These are phyloP conservation scores for Alternaria sp. DNA, from an alignment of 2,329 filamentous ascomycete species.

Conservation along the genomic window DNA sequence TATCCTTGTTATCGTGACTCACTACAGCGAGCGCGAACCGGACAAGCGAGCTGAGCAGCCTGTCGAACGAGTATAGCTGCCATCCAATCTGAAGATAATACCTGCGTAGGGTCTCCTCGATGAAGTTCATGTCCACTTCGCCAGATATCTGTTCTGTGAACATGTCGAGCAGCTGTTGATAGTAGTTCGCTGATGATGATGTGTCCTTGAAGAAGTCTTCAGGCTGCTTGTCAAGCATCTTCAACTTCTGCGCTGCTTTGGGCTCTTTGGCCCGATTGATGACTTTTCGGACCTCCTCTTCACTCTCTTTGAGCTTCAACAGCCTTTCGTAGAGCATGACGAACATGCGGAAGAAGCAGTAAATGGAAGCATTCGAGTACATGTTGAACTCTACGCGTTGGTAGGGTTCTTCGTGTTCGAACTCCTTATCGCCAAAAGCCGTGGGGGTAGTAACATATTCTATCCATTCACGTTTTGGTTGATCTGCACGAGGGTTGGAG, in stretches of 20 bases:
- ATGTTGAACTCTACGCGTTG: constrained; percentile 83
- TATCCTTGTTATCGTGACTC: constrained; percentile 87
- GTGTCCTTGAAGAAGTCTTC: constrained; percentile 77
- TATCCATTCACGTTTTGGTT: constrained; percentile 70
- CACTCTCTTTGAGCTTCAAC: constrained; percentile 81
- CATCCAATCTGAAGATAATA: constrained; percentile 92
- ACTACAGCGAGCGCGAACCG: constrained; percentile 85
- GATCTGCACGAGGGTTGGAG: constrained; percentile 66
- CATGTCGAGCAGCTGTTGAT: constrained; percentile 83
- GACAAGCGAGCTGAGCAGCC: constrained; percentile 81
- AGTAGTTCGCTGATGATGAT: constrained; percentile 73
- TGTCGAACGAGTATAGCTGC: constrained; percentile 92
- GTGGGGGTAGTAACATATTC: constrained; percentile 64
- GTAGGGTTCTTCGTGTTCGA: constrained; percentile 82
- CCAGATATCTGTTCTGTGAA: constrained; percentile 86
- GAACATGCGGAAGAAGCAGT: constrained; percentile 94
- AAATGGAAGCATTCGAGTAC: constrained; percentile 90
- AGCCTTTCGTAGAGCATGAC: constrained; percentile 89
- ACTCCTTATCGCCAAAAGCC: constrained; percentile 67
- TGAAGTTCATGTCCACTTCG: constrained; percentile 80
- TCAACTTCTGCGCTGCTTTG: constrained; percentile 84
- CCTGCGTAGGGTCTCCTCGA: constrained; percentile 89
- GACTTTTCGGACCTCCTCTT: constrained; percentile 74
- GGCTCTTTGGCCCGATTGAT: constrained; percentile 75
- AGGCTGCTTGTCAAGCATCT: constrained; percentile 80